Conservation (phyloP, 2,329 filamentous ascomycete species). For the Talaromyces sp. region DNA sequence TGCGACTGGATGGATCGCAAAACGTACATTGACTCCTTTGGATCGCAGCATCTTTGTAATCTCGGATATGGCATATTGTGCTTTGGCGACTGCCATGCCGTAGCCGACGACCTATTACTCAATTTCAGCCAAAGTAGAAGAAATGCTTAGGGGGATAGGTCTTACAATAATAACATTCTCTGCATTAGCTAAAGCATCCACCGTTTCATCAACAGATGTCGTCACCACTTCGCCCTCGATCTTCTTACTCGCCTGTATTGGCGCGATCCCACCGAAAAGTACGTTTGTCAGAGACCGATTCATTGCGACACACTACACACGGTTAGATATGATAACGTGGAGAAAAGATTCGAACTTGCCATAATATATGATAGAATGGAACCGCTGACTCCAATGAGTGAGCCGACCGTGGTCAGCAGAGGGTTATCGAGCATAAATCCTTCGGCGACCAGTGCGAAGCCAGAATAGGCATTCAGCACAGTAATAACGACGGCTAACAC, state of each 20-base stretch:
- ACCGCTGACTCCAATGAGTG: conserved; percentile 82
- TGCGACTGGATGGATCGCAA: conserved; percentile 86
- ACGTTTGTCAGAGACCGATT: conserved; percentile 87
- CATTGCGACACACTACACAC: conserved; percentile 71
- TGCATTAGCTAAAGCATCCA: conserved; percentile 69
- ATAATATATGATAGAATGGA: conserved; percentile 84
- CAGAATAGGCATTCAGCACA: conserved; percentile 85
- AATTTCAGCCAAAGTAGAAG: neutral
- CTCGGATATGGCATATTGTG: conserved; percentile 84
- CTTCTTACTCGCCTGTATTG: conserved; percentile 63
- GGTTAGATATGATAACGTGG: neutral
- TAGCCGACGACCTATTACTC: conserved; percentile 66
- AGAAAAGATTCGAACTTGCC: conserved; percentile 27
- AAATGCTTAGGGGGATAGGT: neutral
- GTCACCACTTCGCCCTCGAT: conserved; percentile 77
- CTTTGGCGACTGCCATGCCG: conserved; percentile 91
- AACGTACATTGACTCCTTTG: conserved; percentile 76
- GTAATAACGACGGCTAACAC: conserved; percentile 72
- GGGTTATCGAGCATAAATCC: conserved; percentile 90
- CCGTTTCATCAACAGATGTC: conserved; percentile 75
- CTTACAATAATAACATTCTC: conserved; percentile 77
- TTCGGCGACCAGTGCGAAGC: conserved; percentile 84
- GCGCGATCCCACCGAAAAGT: conserved; percentile 75
- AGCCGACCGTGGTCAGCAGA: conserved; percentile 78
- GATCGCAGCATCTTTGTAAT: conserved; percentile 71